These are phyloP conservation scores for Lophiostoma macrostomum DNA, from an alignment of 495 filamentous ascomycete genomes.

Conservation along the genomic window DNA sequence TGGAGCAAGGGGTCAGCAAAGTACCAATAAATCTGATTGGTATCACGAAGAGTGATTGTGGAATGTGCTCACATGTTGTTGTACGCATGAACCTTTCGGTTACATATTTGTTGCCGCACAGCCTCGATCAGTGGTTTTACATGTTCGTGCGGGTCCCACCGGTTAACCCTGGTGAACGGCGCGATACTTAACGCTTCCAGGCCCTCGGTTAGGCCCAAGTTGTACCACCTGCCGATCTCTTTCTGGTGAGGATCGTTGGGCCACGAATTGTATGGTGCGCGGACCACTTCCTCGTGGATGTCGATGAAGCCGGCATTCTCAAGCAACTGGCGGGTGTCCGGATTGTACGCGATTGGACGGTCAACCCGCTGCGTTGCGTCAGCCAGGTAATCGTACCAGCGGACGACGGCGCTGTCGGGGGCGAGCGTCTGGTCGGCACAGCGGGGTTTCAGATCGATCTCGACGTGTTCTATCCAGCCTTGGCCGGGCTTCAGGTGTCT, in stretches of 20 bases:
- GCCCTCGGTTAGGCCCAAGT: slow-evolving; percentile 65
- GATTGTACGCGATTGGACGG: slow-evolving; percentile 65
- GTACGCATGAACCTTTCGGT: slow-evolving; percentile 65
- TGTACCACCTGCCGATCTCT: slow-evolving; percentile 81
- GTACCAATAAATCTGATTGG: slow-evolving; percentile 33
- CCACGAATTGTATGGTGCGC: slow-evolving; percentile 77
- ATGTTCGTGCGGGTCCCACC: slow-evolving; percentile 59
- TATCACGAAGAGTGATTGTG: slow-evolving; percentile 18
- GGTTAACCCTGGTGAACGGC: slow-evolving; percentile 65
- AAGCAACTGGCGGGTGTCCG: slow-evolving; percentile 61
- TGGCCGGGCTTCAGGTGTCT: slow-evolving; percentile 75
- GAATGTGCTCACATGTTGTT: slow-evolving; percentile 65
- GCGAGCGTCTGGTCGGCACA: slow-evolving; percentile 67
- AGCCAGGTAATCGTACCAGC: slow-evolving; percentile 69
- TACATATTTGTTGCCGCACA: slow-evolving; percentile 67
- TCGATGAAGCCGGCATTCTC: slow-evolving; percentile 77
- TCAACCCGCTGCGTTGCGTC: slow-evolving; percentile 64
- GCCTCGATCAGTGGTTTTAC: slow-evolving; percentile 60
- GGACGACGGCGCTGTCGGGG: slow-evolving; percentile 47
- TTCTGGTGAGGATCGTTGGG: slow-evolving; percentile 63
- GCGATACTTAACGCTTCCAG: slow-evolving; percentile 72
- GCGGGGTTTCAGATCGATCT: slow-evolving; percentile 80
- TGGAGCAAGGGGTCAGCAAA: slow-evolving; percentile 29
- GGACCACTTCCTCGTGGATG: slow-evolving; percentile 69
- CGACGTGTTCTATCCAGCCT: slow-evolving; percentile 86